Evolutionary conservation across 176 grass and related monocot genomes (phyloP).

Genomic region (Elaeis guineensis): DNA sequence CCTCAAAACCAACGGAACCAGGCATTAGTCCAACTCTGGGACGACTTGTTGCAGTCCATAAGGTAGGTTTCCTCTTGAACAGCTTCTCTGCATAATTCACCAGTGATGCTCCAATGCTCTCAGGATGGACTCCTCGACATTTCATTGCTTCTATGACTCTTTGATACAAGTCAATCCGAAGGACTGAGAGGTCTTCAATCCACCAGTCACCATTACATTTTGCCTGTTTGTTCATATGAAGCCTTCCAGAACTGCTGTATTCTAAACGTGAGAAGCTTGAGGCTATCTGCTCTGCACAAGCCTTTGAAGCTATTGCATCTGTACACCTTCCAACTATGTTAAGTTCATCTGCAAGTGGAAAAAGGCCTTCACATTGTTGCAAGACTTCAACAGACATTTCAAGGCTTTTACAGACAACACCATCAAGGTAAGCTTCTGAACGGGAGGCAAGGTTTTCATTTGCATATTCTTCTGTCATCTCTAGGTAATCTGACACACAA

Average conservation of each 20-base stretch:
- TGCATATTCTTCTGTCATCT: slow-evolving; percentile 34
- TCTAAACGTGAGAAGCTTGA: slow-evolving; percentile 22
- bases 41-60: neutral
- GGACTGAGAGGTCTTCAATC: slow-evolving; percentile 19
- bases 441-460: slow-evolving; percentile 22
- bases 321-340: slow-evolving; percentile 13
- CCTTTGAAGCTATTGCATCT: slow-evolving; percentile 12
- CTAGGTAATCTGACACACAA: slow-evolving; percentile 25
- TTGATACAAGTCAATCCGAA: slow-evolving; percentile 16
- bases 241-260: slow-evolving; percentile 16
- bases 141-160: slow-evolving; percentile 11
- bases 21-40: neutral
- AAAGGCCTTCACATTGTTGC: slow-evolving; percentile 5
- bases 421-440: slow-evolving; percentile 24
- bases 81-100: slow-evolving; percentile 11
- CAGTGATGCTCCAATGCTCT: slow-evolving; percentile 15
- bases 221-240: slow-evolving; percentile 10
- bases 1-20: slow-evolving; percentile 3
- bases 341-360: slow-evolving; percentile 21
- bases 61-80: neutral
- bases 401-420: slow-evolving; percentile 16
- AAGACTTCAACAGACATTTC: slow-evolving; percentile 5
- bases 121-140: slow-evolving; percentile 12
- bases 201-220: slow-evolving; percentile 20
- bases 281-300: slow-evolving; percentile 18